Conservation (phyloP, 768 basidiomycete species). For the Xerocomellus intermedius region DNA sequence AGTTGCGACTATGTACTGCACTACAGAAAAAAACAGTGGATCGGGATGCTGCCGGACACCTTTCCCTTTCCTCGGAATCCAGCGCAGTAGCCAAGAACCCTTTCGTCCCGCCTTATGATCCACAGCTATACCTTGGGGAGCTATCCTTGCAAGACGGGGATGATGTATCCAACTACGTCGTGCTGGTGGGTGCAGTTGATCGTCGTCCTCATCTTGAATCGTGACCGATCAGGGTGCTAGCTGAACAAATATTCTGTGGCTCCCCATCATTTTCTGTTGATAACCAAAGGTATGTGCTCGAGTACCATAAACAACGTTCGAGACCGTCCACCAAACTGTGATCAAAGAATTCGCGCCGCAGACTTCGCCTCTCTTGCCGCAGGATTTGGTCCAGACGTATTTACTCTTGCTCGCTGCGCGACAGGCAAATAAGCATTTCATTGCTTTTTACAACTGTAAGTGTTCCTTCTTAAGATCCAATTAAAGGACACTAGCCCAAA, state of each 20-base stretch:
- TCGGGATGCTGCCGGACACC: conserved; percentile 44
- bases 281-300: conserved; percentile 68
- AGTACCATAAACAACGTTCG: background rate
- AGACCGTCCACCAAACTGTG: background rate
- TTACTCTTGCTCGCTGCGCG: conserved; percentile 67
- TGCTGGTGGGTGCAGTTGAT: conserved; percentile 54
- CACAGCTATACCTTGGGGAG: conserved; percentile 73
- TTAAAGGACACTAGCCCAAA: background rate
- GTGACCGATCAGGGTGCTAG: conserved; percentile 37
- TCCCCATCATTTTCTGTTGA: conserved; percentile 82
- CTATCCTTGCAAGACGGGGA: conserved; percentile 50
- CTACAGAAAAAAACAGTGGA: conserved; percentile 71
- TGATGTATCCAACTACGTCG: conserved; percentile 57
- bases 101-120: conserved; percentile 84
- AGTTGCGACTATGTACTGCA: conserved; percentile 83
- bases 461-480: background rate
- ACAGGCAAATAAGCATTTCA: conserved; percentile 53
- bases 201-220: background rate
- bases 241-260: conserved; percentile 86
- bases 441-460: conserved; percentile 92
- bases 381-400: conserved; percentile 78
- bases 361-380: conserved; percentile 72
- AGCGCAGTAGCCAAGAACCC: conserved; percentile 48
- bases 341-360: conserved; percentile 70
- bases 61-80: conserved; percentile 25